Evolutionary conservation across 441 rosid genomes (phyloP), one percentile per base, ranked within the genome.

Genomic region (Erodium moschatum): DNA sequence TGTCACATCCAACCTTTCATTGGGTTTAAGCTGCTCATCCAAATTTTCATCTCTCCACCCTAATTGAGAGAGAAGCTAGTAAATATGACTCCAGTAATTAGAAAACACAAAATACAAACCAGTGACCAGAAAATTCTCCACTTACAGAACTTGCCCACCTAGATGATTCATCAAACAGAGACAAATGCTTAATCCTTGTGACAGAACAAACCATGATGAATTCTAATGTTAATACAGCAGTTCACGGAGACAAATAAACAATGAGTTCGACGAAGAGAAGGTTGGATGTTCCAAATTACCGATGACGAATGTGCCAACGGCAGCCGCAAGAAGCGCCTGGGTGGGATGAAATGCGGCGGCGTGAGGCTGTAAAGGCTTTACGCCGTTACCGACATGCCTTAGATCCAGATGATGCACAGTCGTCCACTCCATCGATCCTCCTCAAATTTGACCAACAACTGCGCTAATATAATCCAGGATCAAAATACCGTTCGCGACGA

Each of bases 361-460:
- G 60, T 95, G 98, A 67, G 99, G 99, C 73, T 95, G 98, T 71
- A 90, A 76, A n/a, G 89, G 91, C 68, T 81, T 79, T 27, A 83
- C 81, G 66, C 90, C 92, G 35, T 44, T 44, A 40, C 11, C 46
- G 10, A 8, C 46, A 50, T 91, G 94, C n/a, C 86, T 84, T 44
- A 91, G 88, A 84, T 91, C 96, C 80, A 89, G 90, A 79, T 95
- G 99, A 82, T 95, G 99, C 78, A 95, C 86, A 73, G 97, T 88
- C 12, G 89, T 70, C 99, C 99, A 95, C 90, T 95, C 97, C 99
- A 95, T 94, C 44, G 68, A 73, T 70, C 54, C 54, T 70, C 50
- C 67, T 52, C 65, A 16, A 52, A 18, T 52, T n/a, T 52, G 18
- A n/a, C 19, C 60, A 52, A 52, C 19, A 16, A 52, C 60, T 52